A percentile compares a stretch with the other conserved stretches of the same genome.
Evolutionary conservation across 352 stramenopile genomes (phyloP).

Genomic region (Globisporangium sylvaticum): DNA sequence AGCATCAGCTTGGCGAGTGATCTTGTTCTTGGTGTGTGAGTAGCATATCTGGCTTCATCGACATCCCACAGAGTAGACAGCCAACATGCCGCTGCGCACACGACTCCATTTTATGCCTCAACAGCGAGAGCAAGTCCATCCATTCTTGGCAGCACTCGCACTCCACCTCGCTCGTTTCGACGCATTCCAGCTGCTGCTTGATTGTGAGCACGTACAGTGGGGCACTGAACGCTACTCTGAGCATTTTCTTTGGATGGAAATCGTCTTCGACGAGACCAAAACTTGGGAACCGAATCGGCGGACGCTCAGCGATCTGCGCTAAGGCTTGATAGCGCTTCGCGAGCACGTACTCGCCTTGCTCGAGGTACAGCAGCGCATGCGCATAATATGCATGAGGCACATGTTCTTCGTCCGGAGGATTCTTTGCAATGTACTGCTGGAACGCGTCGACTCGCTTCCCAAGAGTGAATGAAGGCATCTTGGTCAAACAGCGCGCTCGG

Average conservation of each 20-base stretch:
- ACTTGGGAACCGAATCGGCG: background rate
- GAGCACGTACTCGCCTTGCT: constrained; percentile 8
- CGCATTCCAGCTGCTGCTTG: constrained; percentile 1
- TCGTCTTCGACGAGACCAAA: background rate
- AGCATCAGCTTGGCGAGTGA: background rate
- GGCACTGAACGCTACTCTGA: constrained; percentile 5
- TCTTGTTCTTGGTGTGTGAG: constrained; percentile 1
- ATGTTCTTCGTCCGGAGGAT: constrained; percentile 3
- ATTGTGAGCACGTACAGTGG: background rate
- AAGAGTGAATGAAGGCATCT: background rate
- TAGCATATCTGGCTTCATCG: constrained; percentile 3
- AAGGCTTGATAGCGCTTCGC: constrained; percentile 8
- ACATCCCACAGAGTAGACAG: background rate
- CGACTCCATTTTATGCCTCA: constrained; percentile 2
- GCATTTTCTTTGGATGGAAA: constrained; percentile 3
- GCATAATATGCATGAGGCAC: constrained; percentile 10
- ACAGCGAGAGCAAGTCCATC: background rate
- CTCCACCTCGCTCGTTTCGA: background rate
- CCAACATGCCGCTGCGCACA: constrained; percentile 1
- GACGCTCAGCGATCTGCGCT: constrained; percentile 3
- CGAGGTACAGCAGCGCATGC: constrained; percentile 4
- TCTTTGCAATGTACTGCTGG: constrained; percentile 1
- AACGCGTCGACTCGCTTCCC: constrained; percentile 3
- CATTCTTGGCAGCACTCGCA: constrained; percentile 2
- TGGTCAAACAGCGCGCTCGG: constrained; percentile 2